Evolutionary conservation across 345 rosid genomes (phyloP), one percentile per base, ranked within the genome.

Genomic region (Boechera divaricarpa): DNA sequence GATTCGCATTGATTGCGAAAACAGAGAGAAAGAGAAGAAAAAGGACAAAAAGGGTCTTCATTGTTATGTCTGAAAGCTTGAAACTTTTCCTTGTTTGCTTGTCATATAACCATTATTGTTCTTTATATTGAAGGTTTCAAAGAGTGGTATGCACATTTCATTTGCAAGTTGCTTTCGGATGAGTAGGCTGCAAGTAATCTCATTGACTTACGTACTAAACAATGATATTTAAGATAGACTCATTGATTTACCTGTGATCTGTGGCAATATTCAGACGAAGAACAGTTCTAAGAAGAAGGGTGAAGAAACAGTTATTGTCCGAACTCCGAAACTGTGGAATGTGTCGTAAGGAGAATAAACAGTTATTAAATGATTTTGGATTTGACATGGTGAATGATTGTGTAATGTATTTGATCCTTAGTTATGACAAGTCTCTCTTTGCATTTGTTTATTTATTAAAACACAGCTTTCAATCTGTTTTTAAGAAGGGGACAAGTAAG

Each of bases 131-230:
- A 78, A 78, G 69, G 69, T 58, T 58, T 72, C 68, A 72, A 66
- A 72, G 81, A 72, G 74, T 78, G 81, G 58, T 60, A 15, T 7
- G 74, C 77, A 78, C 77, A 72, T 78, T 64, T 8, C 80, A 45
- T 35, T 35, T 16, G 44, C 77, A 77, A 66, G 74, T 72, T 60
- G 77, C 77, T 72, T 72, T 77, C 75, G 26, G 39, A 64, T 57
- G 76, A 64, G 67, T 56, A 70, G 36, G 61, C 45, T 64, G 77
- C 59, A 78, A 78, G 81, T 72, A 72, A 59, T 67, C 58, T 60
- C 77, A 52, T 78, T 78, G 74, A 72, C 81, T 59, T 59, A 18
- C 2, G 5, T 16, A 66, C 28, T 51, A 78, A 72, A 78, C 63
- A 78, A 78, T 66, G 41, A 15, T 66, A 41, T 33, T 13, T 18